Evolutionary conservation across 192 early-diverging fungal species (phyloP), one percentile per base, ranked within the genome.

Genomic region (Umbelopsis isabellina): DNA sequence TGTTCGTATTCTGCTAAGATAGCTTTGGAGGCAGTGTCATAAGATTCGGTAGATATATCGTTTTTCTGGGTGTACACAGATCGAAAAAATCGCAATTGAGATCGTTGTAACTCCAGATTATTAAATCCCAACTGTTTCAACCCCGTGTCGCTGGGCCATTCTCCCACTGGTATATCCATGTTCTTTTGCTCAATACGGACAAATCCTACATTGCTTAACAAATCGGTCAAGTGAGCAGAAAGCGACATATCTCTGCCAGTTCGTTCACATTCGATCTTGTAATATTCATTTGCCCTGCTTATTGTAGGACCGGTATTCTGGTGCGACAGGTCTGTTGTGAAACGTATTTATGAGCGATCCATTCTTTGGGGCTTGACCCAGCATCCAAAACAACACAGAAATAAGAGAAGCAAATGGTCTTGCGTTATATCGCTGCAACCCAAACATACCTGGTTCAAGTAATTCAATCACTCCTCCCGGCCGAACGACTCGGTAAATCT

Each of bases 111-210:
- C 22, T 75, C 78, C 44, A 75, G 49, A 52, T 79, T 79, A 53
- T 75, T 79, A 23, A 79, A 79, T 6, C 78, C 78, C 48, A 70
- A 68, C 35, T 79, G 78, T 41, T 79, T 79, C n/a, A 77, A 44
- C 72, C 70, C 73, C n/a, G 70, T 44, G 35, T 79, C 78, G 48
- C 41, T 35, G 7, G 78, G 74, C 78, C 78, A 79, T 73, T 79
- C 78, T 23, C 78, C 78, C 16, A 75, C 37, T 6, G 78, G 78
- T 55, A 79, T 72, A 64, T 79, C 78, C 46, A 79, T n/a, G 1
- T 70, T 66, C 20, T 68, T 66, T 25, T 69, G 35, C 13, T 72
- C 53, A 7, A 75, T 13, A 4, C 69, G 49, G 12, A n/a, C 47
- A 48, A 75, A 79, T 2, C 78, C 78, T 27, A 33, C 22, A 9